These are phyloP conservation scores for Penicillium crystallinum DNA, from an alignment of 495 filamentous ascomycete species.

Conservation along the genomic window DNA sequence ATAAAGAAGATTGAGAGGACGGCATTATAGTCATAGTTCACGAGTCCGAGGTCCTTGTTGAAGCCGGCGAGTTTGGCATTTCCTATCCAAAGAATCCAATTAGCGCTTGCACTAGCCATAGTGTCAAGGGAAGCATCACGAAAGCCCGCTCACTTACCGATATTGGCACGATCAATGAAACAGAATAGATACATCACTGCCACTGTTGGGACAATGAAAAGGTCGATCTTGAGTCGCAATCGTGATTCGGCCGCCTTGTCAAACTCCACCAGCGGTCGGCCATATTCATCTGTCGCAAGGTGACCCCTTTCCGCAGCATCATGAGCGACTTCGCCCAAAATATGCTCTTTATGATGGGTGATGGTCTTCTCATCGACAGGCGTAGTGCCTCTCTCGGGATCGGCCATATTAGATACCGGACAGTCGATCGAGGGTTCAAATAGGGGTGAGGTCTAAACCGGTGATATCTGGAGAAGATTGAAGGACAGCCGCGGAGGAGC, in stretches of 20 bases:
- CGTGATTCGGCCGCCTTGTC: slow-evolving; percentile 55
- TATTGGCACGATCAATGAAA: slow-evolving; percentile 57
- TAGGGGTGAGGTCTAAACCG: neutral
- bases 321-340: slow-evolving; percentile 28
- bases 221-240: slow-evolving; percentile 43
- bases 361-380: slow-evolving; percentile 19
- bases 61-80: slow-evolving; percentile 38
- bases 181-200: slow-evolving; percentile 48
- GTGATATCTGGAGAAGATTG: neutral
- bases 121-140: neutral
- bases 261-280: slow-evolving; percentile 50
- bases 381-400: slow-evolving; percentile 1
- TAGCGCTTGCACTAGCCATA: slow-evolving; percentile 1
- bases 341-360: slow-evolving; percentile 15
- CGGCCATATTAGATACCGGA: slow-evolving; percentile 4
- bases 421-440: too few relatives aligned
- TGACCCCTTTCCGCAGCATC: slow-evolving; percentile 54
- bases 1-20: slow-evolving; percentile 67
- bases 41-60: slow-evolving; percentile 46
- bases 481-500: too few relatives aligned
- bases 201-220: slow-evolving; percentile 44
- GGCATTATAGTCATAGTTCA: slow-evolving; percentile 57
- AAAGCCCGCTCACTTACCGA: slow-evolving; percentile 37
- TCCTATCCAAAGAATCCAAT: slow-evolving; percentile 13
- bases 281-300: slow-evolving; percentile 58